Base-by-base conservation (phyloP, 495 filamentous ascomycete species). In the Sphaerosporella brunnea region DNA sequence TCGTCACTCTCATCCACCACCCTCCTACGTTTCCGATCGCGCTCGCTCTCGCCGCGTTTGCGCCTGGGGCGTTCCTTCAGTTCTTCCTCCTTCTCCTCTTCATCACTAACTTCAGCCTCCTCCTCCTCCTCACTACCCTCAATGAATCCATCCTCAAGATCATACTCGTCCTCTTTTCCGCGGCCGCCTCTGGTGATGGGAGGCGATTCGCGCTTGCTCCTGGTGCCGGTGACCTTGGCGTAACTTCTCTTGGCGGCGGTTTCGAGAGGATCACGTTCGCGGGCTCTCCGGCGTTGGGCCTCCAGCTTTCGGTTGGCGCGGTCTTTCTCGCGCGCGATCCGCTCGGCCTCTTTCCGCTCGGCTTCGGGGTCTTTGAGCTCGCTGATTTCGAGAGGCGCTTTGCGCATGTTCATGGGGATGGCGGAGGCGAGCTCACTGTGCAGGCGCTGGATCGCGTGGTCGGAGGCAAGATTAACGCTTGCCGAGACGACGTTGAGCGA, bases 91-190 rank as follows among this genome's bases (percentile, higher is more conserved):
- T 66, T 62, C n/a, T 70, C 73, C 38, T 77, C 77, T 23, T 72
- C 72, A 34, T 73, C 74, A 16, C 69, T 72, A 50, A 71, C 73
- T 60, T 65, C 66, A 1, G 76, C 72, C 28, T 75, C 74, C 16
- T 72, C 70, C 23, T 75, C 73, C 23, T 71, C 69, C 34, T 75
- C 66, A 15, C 60, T 64, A 1, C 49, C 48, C 25, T 63, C 70
- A 36, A 73, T 52, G 47, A 73, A 73, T 38, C 64, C 69, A 50
- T 77, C 74, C 28, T 75, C 73, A 41, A 73, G 64, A 48, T 73
- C 72, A 36, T 73, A 84, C 53, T 83, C 79, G 56, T 84, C 80
- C 54, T 84, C 78, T 40, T 67, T 66, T 3, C 66, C 74, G 71
- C 44, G 51, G 45, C 53, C 53, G 66, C 23, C 72, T 63, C 50